Base-by-base conservation (phyloP, 805 yeast species). In the Yamadazyma sp. region DNA sequence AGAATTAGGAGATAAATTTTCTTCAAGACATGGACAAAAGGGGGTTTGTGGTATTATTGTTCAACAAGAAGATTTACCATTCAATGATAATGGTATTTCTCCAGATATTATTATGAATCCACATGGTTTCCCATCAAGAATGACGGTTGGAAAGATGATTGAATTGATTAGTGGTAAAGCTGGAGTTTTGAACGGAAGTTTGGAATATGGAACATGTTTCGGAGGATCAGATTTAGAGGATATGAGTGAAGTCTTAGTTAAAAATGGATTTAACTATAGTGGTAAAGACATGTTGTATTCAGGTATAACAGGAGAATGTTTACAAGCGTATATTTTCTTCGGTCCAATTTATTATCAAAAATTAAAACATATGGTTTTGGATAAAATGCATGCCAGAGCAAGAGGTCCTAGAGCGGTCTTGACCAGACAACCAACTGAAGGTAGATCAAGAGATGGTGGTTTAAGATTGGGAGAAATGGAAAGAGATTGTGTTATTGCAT, bases 21-120 rank as follows among this genome's bases (percentile, higher is more conserved):
- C 97, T 2, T 87, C 96, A 1, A 79, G 98, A 62, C 98, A 91
- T 65, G 98, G 98, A 25, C 98, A 91, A 60, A 91, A 91, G 70
- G 98, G 98, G 78, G 98, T 93, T 20, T 91, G 98, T 70, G 98
- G 98, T 65, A 87, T 93, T 48, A 93, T 91, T 58, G 97, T 91
- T 4, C 88, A 87, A 49, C 98, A 91, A 57, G 98, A 91, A 50
- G 98, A 91, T 54, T 73, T 91, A 73, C 98, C 98, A 10, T 91
- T 91, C 63, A 86, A 81, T 55, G 98, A 93, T 50, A 76, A 80
- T 39, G 98, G 98, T 56, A 76, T 93, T 17, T 70, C 78, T 3
- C 98, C 98, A 0, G 98, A 91, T 65, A 89, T 91, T 46, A 91
- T 91, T 53, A 91, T 91, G 97, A 91, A 91, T 56, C 98, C 98